These are phyloP conservation scores for Sporothrix brunneoviolacea DNA, from an alignment of 2,329 filamentous ascomycete species.

Conservation along the genomic window DNA sequence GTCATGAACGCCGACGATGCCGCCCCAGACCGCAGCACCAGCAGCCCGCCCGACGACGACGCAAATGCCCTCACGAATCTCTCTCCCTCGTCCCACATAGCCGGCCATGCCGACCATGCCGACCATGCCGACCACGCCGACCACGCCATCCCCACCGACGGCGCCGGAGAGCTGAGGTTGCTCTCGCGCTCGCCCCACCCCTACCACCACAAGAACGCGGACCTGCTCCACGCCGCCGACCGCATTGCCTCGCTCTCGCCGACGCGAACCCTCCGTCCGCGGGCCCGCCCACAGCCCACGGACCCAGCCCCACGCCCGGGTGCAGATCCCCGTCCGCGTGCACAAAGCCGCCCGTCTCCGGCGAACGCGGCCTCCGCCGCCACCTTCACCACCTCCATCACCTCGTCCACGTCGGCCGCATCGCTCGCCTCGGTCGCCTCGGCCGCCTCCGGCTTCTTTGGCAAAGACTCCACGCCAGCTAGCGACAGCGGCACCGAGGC, in stretches of 20 bases:
- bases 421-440: conserved; percentile 17
- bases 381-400: conserved; percentile 5
- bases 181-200: conserved; percentile 61
- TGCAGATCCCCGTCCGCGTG: too few species aligned
- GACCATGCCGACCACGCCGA: not conserved
- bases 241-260: conserved; percentile 21
- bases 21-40: too few species aligned
- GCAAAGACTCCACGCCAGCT: conserved; percentile 51
- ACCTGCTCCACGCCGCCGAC: conserved; percentile 47
- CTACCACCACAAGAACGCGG: conserved; percentile 54
- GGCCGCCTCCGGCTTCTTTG: conserved; percentile 27
- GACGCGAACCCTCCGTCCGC: not conserved
- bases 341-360: too few species aligned
- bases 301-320: too few species aligned
- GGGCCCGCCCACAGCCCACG: too few species aligned
- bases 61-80: too few species aligned
- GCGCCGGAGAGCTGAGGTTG: conserved; percentile 36
- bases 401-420: conserved; percentile 17
- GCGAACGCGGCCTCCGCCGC: conserved; percentile 9
- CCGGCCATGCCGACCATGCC: not conserved
- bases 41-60: too few species aligned
- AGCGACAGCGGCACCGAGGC: conserved; percentile 94
- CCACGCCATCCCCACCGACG: not conserved
- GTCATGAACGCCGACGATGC: not conserved
- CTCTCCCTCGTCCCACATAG: too few species aligned